phyloP scores from a whole-genome alignment of 1,284 basidiomycete species.

The Cryptococcus sp. region DNA sequence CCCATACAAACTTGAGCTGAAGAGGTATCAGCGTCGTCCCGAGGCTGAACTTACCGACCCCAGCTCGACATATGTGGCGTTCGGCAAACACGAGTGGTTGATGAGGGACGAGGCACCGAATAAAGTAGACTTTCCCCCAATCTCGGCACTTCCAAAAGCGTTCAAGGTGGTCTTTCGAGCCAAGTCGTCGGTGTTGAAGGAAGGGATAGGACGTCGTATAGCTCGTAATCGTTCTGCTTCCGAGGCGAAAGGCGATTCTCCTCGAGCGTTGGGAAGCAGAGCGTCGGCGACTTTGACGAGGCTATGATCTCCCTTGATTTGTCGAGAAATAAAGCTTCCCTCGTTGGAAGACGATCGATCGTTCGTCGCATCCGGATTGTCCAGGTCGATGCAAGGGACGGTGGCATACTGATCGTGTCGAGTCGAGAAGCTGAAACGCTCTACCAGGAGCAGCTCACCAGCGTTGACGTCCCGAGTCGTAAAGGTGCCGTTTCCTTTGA shows the following conservation, averaged over 20 bases:
- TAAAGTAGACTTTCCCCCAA: too few species aligned
- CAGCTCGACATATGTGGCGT: background rate
- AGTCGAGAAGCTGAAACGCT: background rate
- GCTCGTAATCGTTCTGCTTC: background rate
- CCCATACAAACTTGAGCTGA: background rate
- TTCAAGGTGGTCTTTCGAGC: background rate
- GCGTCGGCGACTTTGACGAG: background rate
- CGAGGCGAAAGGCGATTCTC: background rate
- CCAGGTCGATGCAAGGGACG: background rate
- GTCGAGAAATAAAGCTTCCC: background rate
- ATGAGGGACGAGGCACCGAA: background rate
- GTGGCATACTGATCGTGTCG: background rate
- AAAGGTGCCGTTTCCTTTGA: background rate
- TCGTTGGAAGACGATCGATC: too few species aligned
- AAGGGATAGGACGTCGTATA: background rate
- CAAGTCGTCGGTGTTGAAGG: background rate
- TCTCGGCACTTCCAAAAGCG: background rate
- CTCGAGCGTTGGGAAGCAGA: background rate
- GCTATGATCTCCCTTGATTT: background rate
- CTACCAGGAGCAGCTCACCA: background rate
- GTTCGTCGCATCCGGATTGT: background rate
- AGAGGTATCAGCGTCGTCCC: background rate
- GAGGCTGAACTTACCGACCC: background rate
- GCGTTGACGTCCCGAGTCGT: background rate
- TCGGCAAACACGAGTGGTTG: slow-evolving; percentile 1